Conservation (phyloP, 192 early-diverging fungal genomes). For the Chytriomyces sp. region DNA sequence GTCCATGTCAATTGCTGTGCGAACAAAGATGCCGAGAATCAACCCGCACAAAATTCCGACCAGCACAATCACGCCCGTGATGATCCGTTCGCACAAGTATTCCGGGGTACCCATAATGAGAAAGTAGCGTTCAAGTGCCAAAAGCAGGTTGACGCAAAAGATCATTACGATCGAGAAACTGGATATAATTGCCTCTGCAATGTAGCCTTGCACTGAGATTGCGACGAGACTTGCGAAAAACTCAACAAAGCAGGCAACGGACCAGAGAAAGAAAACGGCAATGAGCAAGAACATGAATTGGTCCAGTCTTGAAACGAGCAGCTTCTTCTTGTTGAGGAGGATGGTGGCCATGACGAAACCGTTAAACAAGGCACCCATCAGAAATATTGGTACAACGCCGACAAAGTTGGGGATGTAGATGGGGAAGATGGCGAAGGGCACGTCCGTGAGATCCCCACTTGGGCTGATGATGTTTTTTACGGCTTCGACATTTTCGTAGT, state of each 20-base stretch:
- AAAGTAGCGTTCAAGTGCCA: not conserved
- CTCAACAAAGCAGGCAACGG: not conserved
- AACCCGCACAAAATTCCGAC: not conserved
- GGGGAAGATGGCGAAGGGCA: conserved; percentile 5
- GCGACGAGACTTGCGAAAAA: not conserved
- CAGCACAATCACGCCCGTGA: not conserved
- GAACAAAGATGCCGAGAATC: not conserved
- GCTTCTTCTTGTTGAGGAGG: not conserved
- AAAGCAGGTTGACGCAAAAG: not conserved
- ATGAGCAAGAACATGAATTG: conserved; percentile 8
- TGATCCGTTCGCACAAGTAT: not conserved
- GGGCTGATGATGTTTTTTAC: not conserved
- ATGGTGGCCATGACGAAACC: conserved; percentile 1
- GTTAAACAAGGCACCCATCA: conserved; percentile 1
- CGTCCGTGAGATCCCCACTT: not conserved
- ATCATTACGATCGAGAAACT: not conserved
- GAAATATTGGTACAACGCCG: not conserved
- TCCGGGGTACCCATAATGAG: not conserved
- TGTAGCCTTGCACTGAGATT: not conserved
- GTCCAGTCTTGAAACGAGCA: conserved; percentile 13
- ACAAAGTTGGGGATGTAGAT: conserved; percentile 10
- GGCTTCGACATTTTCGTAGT: not conserved
- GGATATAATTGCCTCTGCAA: not conserved
- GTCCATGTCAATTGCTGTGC: not conserved
- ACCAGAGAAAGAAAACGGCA: conserved; percentile 9